Conservation (phyloP, 345 rosid species). For the Hibiscus trionum region DNA sequence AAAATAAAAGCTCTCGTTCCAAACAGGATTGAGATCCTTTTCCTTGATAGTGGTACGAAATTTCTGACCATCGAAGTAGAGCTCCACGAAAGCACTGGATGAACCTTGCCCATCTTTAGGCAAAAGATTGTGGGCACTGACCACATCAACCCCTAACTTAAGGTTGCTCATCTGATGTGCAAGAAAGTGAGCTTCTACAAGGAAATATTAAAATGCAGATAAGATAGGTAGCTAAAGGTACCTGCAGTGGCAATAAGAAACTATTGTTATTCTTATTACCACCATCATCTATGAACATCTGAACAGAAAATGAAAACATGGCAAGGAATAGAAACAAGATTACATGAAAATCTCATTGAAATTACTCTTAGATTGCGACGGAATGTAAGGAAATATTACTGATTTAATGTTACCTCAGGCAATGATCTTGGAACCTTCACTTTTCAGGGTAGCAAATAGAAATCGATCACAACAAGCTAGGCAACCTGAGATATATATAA, state of each 20-base stretch:
- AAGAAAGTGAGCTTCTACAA: constrained; percentile 11
- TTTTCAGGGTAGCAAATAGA: not conserved
- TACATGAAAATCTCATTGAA: constrained; percentile 2
- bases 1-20: constrained; percentile 97
- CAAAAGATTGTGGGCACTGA: constrained; percentile 85
- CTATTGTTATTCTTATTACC: not conserved
- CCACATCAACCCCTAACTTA: constrained; percentile 81
- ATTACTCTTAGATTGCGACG: not conserved
- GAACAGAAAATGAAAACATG: not conserved
- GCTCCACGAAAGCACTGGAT: constrained; percentile 76
- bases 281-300: not conserved
- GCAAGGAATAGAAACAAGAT: not conserved
- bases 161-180: constrained; percentile 52
- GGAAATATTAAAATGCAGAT: constrained; percentile 1
- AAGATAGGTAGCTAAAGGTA: constrained; percentile 13
- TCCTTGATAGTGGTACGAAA: constrained; percentile 84
- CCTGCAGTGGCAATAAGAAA: constrained; percentile 26
- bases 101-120: constrained; percentile 95
- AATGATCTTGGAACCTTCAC: not conserved
- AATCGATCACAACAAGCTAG: not conserved
- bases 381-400: not conserved
- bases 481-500: not conserved
- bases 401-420: constrained; percentile 7
- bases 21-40: constrained; percentile 81
- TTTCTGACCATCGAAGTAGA: constrained; percentile 77